Evolutionary conservation across 1,284 basidiomycete species (phyloP), one percentile per base, ranked within the genome.

Genomic region (Filobasidium uniguttulatum): DNA sequence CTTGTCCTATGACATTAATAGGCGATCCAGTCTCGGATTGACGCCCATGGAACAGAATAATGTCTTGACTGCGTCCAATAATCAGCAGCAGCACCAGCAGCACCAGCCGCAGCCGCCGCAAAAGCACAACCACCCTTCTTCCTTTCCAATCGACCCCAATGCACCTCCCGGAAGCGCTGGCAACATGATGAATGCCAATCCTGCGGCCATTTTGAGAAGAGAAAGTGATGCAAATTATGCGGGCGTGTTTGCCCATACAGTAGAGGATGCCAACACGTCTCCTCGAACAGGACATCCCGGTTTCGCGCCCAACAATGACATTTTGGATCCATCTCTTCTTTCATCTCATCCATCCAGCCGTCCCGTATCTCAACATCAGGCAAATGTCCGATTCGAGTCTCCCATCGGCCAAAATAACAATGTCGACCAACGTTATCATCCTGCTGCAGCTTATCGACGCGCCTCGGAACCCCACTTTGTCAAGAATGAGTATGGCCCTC

Each of bases 401-500:
- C 41, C 19, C 43, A 49, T 41, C 22, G 38, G 19, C 37, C 25
- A 31, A 38, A 14, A 52, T 34, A 36, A 43, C 26, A 15, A 17
- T 12, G 40, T n/a, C n/a, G n/a, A n/a, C n/a, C n/a, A n/a, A n/a
- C n/a, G 22, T 10, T 29, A 28, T 7, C n/a, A 29, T n/a, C n/a
- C 23, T 15, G 5, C 40, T 5, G 23, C 40, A 29, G 40, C 31
- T 10, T 33, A 33, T 33, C 46, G 61, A 15, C 52, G 61, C 9
- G 59, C 62, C 22, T 59, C 58, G 4, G 61, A 60, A 30, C 59
- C 60, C 26, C 56, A 47, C n/a, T 47, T n/a, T n/a, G n/a, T n/a
- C n/a, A n/a, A n/a, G n/a, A n/a, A n/a, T n/a, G n/a, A n/a, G n/a
- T n/a, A n/a, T n/a, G n/a, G n/a, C n/a, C n/a, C n/a, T n/a, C n/a